Evolutionary conservation across 768 basidiomycete species (phyloP), one percentile per base, ranked within the genome.

Genomic region (Cyathus striatus): DNA sequence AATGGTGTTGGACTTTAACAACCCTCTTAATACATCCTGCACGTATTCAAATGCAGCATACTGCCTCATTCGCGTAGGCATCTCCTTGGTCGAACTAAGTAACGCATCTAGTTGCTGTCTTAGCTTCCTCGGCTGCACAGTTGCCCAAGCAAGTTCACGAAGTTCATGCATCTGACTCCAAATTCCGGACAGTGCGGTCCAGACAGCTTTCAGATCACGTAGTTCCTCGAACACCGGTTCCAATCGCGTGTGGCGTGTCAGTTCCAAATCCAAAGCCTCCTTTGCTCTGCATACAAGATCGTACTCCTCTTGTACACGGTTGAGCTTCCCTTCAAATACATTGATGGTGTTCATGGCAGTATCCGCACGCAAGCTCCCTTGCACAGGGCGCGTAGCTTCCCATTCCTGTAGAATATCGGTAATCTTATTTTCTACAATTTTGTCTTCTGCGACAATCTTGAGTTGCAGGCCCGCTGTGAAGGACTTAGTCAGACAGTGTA

Each of bases 381-480:
- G 94, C 12, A 99, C 90, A 1, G 96, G 96, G 55, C 96, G 90
- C 49, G 86, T 90, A 56, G 85, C 78, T 60, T 97, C 94, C 96
- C 96, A 98, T 62, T 98, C 96, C 43, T 73, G 65, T 13, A 96
- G 73, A 45, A 92, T 78, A 54, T 96, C 93, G 54, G 78, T 84
- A 57, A 98, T 93, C 69, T 91, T 93, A 65, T 91, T 90, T 70
- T 95, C 91, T 1, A 98, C 82, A 42, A 97, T 92, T 70, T 95
- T 95, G 72, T 97, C 96, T 63, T 99, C 93, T 1, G 96, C 93
- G n/a, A 95, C 90, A 61, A 99, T 95, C 76, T 98, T 99, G 49
- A 97, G 73, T 64, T 98, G 96, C n/a, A 99, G 73, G 1, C 95
- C 96, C 49, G 91, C 94, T 95, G 47, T 7, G 5, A 7, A 6